These are phyloP conservation scores for Thuja plicata DNA, from an alignment of 83 land plant species.

Conservation along the genomic window DNA sequence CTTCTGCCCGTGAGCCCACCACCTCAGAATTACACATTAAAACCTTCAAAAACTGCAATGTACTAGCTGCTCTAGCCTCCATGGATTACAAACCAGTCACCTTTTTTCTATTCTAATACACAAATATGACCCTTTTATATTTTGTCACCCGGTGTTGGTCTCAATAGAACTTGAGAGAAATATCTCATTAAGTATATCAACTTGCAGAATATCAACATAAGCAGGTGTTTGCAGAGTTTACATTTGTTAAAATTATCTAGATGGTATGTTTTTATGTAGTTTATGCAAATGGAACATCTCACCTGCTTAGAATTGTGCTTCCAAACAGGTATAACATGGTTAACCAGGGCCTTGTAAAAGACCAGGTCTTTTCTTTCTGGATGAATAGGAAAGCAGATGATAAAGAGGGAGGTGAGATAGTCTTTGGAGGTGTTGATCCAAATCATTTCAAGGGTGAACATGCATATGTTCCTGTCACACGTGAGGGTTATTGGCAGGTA, in stretches of 20 bases:
- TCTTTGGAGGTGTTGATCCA: slow-evolving; percentile 91
- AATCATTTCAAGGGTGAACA: slow-evolving; percentile 77
- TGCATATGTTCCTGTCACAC: slow-evolving; percentile 63
- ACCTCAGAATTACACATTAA: neutral
- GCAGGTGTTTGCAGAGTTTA: neutral
- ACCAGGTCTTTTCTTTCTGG: slow-evolving; percentile 88
- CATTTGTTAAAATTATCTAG: neutral
- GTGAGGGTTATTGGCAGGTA: slow-evolving; percentile 93
- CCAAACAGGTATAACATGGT: slow-evolving; percentile 78
- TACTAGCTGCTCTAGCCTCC: neutral
- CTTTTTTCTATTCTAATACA: neutral
- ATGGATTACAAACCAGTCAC: neutral
- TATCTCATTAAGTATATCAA: too few species aligned
- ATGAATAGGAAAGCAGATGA: slow-evolving; percentile 65
- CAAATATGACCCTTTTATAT: neutral
- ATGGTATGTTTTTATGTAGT: neutral
- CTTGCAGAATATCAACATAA: neutral
- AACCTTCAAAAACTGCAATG: neutral
- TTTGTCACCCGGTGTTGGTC: neutral
- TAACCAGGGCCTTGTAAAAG: slow-evolving; percentile 67
- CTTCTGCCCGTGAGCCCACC: neutral
- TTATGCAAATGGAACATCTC: neutral
- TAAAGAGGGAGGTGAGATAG: slow-evolving; percentile 72
- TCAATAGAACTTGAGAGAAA: neutral
- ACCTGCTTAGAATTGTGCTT: neutral